phyloP scores from a whole-genome alignment of 306 rosid species.

The Crotalaria pallida region DNA sequence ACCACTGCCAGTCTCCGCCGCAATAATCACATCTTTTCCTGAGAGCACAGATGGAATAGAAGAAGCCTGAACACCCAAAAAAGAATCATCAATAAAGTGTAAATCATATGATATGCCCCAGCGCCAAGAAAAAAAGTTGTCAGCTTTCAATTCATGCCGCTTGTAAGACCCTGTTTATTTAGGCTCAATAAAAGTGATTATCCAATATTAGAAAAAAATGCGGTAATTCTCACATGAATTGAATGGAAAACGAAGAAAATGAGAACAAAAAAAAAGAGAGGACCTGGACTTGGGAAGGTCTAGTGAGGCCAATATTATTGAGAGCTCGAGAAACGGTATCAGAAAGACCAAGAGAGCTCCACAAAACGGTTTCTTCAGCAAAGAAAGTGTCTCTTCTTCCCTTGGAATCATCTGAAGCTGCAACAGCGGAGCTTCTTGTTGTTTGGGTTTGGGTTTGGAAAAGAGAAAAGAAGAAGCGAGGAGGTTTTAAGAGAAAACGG shows the following conservation, averaged over 20 bases:
- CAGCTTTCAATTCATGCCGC: neutral
- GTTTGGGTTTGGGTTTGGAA: slow-evolving; percentile 23
- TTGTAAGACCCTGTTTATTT: too few relatives aligned
- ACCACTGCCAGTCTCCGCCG: slow-evolving; percentile 98
- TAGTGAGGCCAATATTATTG: slow-evolving; percentile 53
- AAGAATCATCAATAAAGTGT: slow-evolving; percentile 7
- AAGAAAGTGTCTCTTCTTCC: slow-evolving; percentile 64
- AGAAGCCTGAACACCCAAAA: slow-evolving; percentile 65
- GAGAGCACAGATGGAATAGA: slow-evolving; percentile 71
- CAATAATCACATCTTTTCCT: slow-evolving; percentile 79
- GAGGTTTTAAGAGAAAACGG: slow-evolving; percentile 26
- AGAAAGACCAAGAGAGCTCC: slow-evolving; percentile 79
- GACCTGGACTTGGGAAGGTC: slow-evolving; percentile 87
- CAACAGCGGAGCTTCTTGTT: slow-evolving; percentile 28
- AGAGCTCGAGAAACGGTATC: slow-evolving; percentile 72
- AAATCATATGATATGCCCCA: slow-evolving; percentile 7
- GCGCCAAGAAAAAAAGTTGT: neutral
- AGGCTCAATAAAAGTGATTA: too few relatives aligned
- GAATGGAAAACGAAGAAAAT: too few relatives aligned
- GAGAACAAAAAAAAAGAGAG: neutral
- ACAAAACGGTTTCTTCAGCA: slow-evolving; percentile 65
- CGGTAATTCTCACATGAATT: too few relatives aligned
- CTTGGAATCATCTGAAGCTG: slow-evolving; percentile 29
- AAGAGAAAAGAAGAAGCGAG: slow-evolving; percentile 35
- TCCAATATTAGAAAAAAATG: too few relatives aligned